Conservation (phyloP, 2,329 filamentous ascomycete genomes). For the Pyrenophora teres region DNA sequence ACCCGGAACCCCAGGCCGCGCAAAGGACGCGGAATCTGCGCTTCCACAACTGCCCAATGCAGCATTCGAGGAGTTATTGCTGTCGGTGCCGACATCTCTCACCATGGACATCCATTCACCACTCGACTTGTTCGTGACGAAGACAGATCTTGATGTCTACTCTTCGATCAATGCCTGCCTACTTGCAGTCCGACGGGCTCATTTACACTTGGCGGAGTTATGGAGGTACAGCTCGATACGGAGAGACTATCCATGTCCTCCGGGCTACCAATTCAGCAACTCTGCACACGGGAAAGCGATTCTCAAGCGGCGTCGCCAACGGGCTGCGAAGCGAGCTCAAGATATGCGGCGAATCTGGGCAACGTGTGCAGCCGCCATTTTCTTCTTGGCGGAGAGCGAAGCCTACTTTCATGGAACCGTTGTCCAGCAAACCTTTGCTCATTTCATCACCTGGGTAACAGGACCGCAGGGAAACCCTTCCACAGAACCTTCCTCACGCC, state of each 20-base stretch:
- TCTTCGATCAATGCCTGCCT: constrained; percentile 87
- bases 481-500: constrained; percentile 7
- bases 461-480: constrained; percentile 16
- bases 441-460: constrained; percentile 76
- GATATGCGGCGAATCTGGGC: constrained; percentile 87
- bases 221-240: constrained; percentile 85
- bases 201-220: constrained; percentile 79
- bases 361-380: constrained; percentile 82
- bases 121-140: constrained; percentile 82
- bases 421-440: constrained; percentile 77
- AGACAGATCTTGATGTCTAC: constrained; percentile 77
- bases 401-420: constrained; percentile 90
- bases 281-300: constrained; percentile 64
- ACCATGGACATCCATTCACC: constrained; percentile 76
- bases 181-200: constrained; percentile 80
- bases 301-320: constrained; percentile 65
- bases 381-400: constrained; percentile 86
- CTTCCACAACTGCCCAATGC: constrained; percentile 48
- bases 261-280: constrained; percentile 66
- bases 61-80: constrained; percentile 78
- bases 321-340: constrained; percentile 65
- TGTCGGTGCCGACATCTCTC: constrained; percentile 75
- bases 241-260: constrained; percentile 74
- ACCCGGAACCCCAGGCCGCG: constrained; percentile 49
- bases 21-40: constrained; percentile 37